phyloP scores from a whole-genome alignment of 768 basidiomycete species.

The Rhodotorula diobovata region DNA sequence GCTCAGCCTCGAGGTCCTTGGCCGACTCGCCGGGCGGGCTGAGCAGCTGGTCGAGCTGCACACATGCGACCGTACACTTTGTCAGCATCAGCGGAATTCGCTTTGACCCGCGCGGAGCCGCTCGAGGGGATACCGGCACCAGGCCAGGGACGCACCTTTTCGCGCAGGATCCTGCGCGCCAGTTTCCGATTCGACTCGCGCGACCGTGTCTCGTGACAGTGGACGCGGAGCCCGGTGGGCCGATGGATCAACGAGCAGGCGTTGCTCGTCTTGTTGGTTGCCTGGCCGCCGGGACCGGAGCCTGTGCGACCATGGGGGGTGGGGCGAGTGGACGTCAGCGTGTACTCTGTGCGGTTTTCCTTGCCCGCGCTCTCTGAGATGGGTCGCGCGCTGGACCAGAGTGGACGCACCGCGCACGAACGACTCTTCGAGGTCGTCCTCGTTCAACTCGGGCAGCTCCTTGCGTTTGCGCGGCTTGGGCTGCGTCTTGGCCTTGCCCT shows the following conservation, averaged over 20 bases:
- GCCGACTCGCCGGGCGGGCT: slow-evolving; percentile 11
- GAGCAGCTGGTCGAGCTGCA: slow-evolving; percentile 18
- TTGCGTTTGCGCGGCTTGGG: slow-evolving; percentile 20
- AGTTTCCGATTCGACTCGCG: slow-evolving; percentile 21
- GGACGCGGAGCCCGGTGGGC: slow-evolving; percentile 23
- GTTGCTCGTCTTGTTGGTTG: slow-evolving; percentile 35
- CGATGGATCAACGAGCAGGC: slow-evolving; percentile 18
- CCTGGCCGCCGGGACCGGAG: slow-evolving; percentile 31
- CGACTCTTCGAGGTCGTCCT: slow-evolving; percentile 24
- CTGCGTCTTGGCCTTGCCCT: slow-evolving; percentile 16
- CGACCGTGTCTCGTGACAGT: slow-evolving; percentile 28
- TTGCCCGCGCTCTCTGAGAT: neutral
- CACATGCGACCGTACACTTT: too few relatives aligned
- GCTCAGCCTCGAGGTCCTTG: slow-evolving; percentile 6
- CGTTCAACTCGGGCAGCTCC: slow-evolving; percentile 19
- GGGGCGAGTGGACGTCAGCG: neutral
- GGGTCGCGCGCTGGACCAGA: too few relatives aligned
- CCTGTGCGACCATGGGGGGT: neutral
- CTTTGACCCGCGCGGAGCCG: too few relatives aligned
- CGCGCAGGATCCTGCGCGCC: slow-evolving; percentile 22
- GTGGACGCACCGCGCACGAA: slow-evolving; percentile 25
- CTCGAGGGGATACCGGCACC: too few relatives aligned
- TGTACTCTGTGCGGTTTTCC: too few relatives aligned
- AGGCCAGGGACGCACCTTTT: slow-evolving; percentile 12
- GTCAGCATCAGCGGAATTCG: too few relatives aligned